Conservation (phyloP, 2,329 filamentous ascomycete genomes). For the Geosmithia putterillii region DNA sequence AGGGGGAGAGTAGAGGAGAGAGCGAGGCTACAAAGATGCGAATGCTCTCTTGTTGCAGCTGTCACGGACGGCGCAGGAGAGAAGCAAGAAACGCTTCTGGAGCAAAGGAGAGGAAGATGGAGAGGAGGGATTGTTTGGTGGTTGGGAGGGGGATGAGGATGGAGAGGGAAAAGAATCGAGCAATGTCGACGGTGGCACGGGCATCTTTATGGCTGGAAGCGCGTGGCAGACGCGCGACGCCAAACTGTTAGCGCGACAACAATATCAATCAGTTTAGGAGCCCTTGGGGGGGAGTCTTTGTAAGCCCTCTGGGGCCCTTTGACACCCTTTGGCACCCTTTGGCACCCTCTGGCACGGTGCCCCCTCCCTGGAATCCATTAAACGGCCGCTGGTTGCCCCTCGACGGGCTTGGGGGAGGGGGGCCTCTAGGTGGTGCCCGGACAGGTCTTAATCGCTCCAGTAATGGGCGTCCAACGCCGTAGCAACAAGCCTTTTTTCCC, state of each 20-base stretch:
- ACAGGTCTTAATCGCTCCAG: neutral
- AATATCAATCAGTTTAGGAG: conserved; percentile 5
- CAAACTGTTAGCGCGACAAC: conserved; percentile 13
- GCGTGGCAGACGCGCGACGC: conserved; percentile 9
- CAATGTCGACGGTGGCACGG: conserved; percentile 11
- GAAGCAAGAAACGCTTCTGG: neutral
- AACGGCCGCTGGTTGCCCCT: conserved; percentile 1
- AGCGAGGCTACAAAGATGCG: conserved; percentile 1
- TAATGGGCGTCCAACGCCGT: neutral
- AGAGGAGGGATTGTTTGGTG: conserved; percentile 1
- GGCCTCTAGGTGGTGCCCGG: no score
- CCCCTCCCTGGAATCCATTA: conserved; percentile 9
- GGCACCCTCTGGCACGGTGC: conserved; percentile 1
- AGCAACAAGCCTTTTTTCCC: neutral
- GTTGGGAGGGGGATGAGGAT: conserved; percentile 7
- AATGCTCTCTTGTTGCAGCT: conserved; percentile 2
- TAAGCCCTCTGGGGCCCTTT: no score
- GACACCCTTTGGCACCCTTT: no score
- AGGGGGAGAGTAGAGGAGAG: conserved; percentile 8
- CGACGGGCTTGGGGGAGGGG: no score
- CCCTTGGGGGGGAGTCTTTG: no score
- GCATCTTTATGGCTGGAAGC: conserved; percentile 19
- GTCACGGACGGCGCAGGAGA: neutral
- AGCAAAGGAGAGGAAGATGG: neutral
- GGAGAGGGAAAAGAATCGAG: conserved; percentile 3